These are phyloP conservation scores for Boeremia lycopersici DNA, from an alignment of 2,329 filamentous ascomycete genomes.

Conservation along the genomic window DNA sequence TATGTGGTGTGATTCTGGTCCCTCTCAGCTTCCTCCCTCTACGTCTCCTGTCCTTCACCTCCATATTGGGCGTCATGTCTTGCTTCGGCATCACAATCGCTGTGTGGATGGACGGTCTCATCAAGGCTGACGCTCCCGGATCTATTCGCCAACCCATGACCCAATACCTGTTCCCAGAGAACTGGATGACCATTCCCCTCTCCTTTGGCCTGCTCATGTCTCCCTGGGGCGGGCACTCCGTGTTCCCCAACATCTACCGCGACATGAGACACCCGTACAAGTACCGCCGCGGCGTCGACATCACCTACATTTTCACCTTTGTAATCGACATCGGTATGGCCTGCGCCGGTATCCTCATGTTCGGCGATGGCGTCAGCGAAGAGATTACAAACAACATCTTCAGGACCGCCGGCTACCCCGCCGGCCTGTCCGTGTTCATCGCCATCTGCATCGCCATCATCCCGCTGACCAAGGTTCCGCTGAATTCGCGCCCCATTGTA, in stretches of 20 bases:
- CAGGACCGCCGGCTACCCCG: constrained; percentile 73
- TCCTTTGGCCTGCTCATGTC: constrained; percentile 90
- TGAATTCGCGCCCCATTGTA: constrained; percentile 87
- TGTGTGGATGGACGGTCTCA: constrained; percentile 82
- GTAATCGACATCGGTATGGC: constrained; percentile 82
- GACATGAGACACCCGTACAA: constrained; percentile 84
- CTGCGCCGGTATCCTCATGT: constrained; percentile 88
- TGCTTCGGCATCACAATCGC: constrained; percentile 88
- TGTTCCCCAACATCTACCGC: constrained; percentile 85
- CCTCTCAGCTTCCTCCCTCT: constrained; percentile 86
- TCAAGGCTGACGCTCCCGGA: constrained; percentile 79
- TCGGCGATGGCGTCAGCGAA: constrained; percentile 84
- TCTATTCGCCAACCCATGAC: constrained; percentile 80
- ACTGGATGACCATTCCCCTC: constrained; percentile 86
- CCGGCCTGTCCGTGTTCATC: constrained; percentile 75
- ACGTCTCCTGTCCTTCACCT: constrained; percentile 84
- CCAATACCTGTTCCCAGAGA: constrained; percentile 81
- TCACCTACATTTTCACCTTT: constrained; percentile 87
- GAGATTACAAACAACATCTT: constrained; percentile 93
- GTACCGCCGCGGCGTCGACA: constrained; percentile 74
- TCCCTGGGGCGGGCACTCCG: constrained; percentile 72
- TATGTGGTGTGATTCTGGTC: constrained; percentile 78
- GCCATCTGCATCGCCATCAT: constrained; percentile 90
- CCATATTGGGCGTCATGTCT: constrained; percentile 88
- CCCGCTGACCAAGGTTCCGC: constrained; percentile 90